Evolutionary conservation across 495 filamentous ascomycete species (phyloP).

Genomic region (Filosporella fistucella): DNA sequence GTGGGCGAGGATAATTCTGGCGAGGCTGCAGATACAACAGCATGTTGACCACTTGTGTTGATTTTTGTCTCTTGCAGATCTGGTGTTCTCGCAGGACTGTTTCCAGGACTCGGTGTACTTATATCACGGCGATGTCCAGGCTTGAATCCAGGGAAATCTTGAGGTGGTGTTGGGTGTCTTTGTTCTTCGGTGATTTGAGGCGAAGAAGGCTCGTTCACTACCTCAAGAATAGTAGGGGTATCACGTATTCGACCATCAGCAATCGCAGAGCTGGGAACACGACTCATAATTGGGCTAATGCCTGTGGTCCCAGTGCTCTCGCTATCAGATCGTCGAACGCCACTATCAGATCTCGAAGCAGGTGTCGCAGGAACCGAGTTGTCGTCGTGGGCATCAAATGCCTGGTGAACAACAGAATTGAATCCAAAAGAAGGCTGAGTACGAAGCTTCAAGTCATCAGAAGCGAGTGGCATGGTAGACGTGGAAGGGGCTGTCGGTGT

Average conservation of each 20-base stretch:
- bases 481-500: background rate
- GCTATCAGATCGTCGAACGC: conserved; percentile 56
- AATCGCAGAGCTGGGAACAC: conserved; percentile 35
- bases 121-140: conserved; percentile 57
- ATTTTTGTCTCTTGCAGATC: conserved; percentile 36
- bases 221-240: conserved; percentile 53
- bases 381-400: conserved; percentile 53
- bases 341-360: conserved; percentile 39
- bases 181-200: background rate
- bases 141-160: conserved; percentile 31
- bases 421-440: conserved; percentile 48
- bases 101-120: conserved; percentile 55
- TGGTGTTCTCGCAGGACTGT: conserved; percentile 59
- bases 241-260: conserved; percentile 26
- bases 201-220: conserved; percentile 34
- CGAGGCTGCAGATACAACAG: conserved; percentile 24
- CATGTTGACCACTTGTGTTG: conserved; percentile 35
- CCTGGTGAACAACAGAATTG: conserved; percentile 63
- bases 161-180: background rate
- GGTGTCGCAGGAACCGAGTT: conserved; percentile 50
- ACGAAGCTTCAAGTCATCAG: conserved; percentile 9
- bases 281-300: conserved; percentile 66
- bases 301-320: conserved; percentile 50
- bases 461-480: background rate
- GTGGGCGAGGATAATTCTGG: background rate